Base-by-base conservation (phyloP, 106 monocot genomes). In the Alisma plantagoaquatica region DNA sequence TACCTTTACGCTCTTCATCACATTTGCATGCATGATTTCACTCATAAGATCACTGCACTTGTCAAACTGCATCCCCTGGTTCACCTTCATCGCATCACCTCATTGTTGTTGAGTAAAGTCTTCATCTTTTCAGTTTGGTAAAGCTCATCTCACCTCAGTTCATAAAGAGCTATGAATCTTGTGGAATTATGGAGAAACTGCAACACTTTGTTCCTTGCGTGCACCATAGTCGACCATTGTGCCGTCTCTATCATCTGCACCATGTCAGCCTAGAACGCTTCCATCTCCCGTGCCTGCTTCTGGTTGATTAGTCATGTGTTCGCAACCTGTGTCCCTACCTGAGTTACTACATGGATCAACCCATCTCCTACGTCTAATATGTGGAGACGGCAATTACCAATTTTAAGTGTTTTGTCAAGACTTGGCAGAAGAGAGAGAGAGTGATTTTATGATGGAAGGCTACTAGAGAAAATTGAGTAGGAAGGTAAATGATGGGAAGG, bases 331-430 rank as follows among this genome's bases (percentile, higher is more conserved):
- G 77, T 83, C 4, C 32, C 50, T 9, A 94, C 83, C 64, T 94
- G 94, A 0, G 46, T 41, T 5, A 69, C 62, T 10, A 87, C 87
- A 44, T 94, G 83, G 2, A 73, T 87, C 23, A 94, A 54, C 43
- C 94, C 94, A 38, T 94, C 77, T 19, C 94, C 94, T 29, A 94
- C 73, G 0, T 75, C 87, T 7, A 77, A 69, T 48, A 87, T 87
- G 16, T 29, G 29, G 12, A 94, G 61, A 52, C n/a, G n/a, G n/a
- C n/a, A n/a, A n/a, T n/a, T n/a, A n/a, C n/a, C n/a, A n/a, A n/a
- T n/a, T n/a, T n/a, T n/a, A n/a, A n/a, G n/a, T n/a, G n/a, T n/a
- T n/a, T n/a, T n/a, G n/a, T n/a, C n/a, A n/a, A n/a, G n/a, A n/a
- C n/a, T n/a, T n/a, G n/a, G n/a, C n/a, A n/a, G n/a, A n/a, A n/a